phyloP scores from a whole-genome alignment of 2,329 filamentous ascomycete species.

The Aspergillus vadensis region DNA sequence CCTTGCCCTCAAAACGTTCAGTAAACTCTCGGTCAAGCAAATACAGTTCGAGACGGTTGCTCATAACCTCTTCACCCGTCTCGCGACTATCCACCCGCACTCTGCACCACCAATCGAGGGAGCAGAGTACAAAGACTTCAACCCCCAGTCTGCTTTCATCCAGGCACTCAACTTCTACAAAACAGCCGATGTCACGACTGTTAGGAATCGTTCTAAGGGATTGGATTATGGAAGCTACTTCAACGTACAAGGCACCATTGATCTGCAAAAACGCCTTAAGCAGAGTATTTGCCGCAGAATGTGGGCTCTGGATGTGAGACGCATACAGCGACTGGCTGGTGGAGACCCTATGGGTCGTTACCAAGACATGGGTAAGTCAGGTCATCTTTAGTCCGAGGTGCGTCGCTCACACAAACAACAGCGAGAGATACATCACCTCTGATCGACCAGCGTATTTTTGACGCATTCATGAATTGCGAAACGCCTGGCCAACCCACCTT shows the following conservation, averaged over 20 bases:
- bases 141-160: constrained; percentile 44
- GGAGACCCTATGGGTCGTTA: constrained; percentile 39
- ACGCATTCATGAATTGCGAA: constrained; percentile 47
- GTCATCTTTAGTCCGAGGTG: not conserved
- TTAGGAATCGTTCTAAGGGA: constrained; percentile 40
- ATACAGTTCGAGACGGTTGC: constrained; percentile 52
- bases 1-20: constrained; percentile 49
- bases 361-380: constrained; percentile 40
- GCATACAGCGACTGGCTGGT: constrained; percentile 43
- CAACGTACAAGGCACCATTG: constrained; percentile 47
- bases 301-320: constrained; percentile 46
- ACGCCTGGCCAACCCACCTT: constrained; percentile 35
- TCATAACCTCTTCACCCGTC: constrained; percentile 50
- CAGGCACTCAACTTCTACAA: constrained; percentile 47
- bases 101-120: constrained; percentile 43
- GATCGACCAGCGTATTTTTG: constrained; percentile 41
- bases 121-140: constrained; percentile 44
- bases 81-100: constrained; percentile 51
- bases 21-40: constrained; percentile 51
- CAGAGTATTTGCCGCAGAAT: constrained; percentile 46
- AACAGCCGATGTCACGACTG: constrained; percentile 40
- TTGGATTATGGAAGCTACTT: constrained; percentile 47
- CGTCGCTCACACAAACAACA: constrained; percentile 16
- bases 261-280: constrained; percentile 41
- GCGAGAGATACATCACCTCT: constrained; percentile 33